Percentiles rank a stretch among this genome's conserved stretches.
phyloP scores from a whole-genome alignment of 1,284 basidiomycete genomes.

The Bondarzewia mesenterica region DNA sequence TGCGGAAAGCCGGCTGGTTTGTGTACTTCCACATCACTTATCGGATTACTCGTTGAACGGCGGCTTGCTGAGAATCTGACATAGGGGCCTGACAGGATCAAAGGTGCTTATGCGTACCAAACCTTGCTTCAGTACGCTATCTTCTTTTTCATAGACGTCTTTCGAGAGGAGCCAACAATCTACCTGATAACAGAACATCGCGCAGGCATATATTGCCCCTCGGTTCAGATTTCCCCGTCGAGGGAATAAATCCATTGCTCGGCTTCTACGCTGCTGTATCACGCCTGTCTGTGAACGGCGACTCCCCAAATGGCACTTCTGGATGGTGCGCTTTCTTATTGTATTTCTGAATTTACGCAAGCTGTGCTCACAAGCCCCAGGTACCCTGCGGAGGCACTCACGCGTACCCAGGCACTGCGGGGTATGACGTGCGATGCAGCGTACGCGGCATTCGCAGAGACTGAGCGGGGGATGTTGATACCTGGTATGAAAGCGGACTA shows the following conservation, averaged over 20 bases:
- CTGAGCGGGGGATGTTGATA: conserved; percentile 58
- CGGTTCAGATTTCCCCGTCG: conserved; percentile 90
- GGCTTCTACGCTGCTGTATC: conserved; percentile 87
- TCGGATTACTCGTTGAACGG: not conserved
- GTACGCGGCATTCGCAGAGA: conserved; percentile 78
- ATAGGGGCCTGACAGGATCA: conserved; percentile 73
- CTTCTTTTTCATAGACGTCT: not conserved
- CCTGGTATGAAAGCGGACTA: conserved; percentile 82
- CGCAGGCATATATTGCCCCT: conserved; percentile 56
- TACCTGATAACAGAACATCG: conserved; percentile 30
- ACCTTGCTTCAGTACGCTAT: conserved; percentile 57
- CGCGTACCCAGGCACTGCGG: conserved; percentile 67
- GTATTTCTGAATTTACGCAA: not conserved
- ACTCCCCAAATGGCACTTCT: conserved; percentile 71
- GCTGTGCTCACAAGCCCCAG: conserved; percentile 26
- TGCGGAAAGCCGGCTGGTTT: conserved; percentile 69
- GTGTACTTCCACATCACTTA: conserved; percentile 12
- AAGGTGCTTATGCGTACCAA: conserved; percentile 85
- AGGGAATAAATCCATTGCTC: conserved; percentile 69
- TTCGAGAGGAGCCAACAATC: not conserved
- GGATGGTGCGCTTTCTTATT: conserved; percentile 58
- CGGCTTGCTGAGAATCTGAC: not conserved
- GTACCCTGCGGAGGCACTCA: conserved; percentile 67
- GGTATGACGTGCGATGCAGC: conserved; percentile 87
- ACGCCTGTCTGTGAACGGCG: conserved; percentile 58